Percentiles rank a stretch among this genome's conserved stretches.
Evolutionary conservation across 345 rosid species (phyloP).

Genomic region (Citrus sp.): DNA sequence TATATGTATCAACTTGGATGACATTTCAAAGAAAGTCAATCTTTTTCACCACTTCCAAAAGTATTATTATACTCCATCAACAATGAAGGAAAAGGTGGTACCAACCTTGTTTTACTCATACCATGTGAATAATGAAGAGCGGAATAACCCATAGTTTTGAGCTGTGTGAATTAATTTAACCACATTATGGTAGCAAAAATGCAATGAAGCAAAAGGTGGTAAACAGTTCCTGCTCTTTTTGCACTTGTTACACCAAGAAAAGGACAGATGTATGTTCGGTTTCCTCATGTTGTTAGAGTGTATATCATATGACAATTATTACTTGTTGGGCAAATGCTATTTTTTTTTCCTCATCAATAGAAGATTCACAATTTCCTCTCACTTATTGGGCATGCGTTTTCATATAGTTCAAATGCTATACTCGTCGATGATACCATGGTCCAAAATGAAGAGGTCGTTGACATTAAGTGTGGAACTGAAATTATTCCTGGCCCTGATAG

Average conservation of each 20-base stretch:
- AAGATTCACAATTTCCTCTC: conserved; percentile 3
- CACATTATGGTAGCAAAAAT: too few species aligned
- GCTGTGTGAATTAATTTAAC: neutral
- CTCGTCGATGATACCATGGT: conserved; percentile 57
- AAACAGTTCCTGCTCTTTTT: neutral
- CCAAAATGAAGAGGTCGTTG: conserved; percentile 40
- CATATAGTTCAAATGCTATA: conserved; percentile 50
- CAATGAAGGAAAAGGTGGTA: neutral
- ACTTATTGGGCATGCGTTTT: conserved; percentile 13
- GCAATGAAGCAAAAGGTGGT: neutral
- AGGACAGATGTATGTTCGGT: neutral
- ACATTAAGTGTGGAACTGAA: conserved; percentile 62
- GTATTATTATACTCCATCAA: neutral
- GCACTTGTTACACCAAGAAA: neutral
- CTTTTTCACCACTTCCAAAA: neutral
- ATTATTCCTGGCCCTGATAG: conserved; percentile 54
- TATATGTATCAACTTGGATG: neutral
- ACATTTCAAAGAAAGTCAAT: neutral
- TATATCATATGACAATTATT: neutral
- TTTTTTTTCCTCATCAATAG: conserved; percentile 5
- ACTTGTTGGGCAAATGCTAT: neutral
- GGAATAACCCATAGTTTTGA: neutral
- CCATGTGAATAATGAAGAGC: neutral
- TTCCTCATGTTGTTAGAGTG: neutral
- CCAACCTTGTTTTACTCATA: neutral